Evolutionary conservation across 225 moss, liverwort and hornwort genomes (phyloP), one percentile per base, ranked within the genome.

Genomic region (Takakia lepidozioides): DNA sequence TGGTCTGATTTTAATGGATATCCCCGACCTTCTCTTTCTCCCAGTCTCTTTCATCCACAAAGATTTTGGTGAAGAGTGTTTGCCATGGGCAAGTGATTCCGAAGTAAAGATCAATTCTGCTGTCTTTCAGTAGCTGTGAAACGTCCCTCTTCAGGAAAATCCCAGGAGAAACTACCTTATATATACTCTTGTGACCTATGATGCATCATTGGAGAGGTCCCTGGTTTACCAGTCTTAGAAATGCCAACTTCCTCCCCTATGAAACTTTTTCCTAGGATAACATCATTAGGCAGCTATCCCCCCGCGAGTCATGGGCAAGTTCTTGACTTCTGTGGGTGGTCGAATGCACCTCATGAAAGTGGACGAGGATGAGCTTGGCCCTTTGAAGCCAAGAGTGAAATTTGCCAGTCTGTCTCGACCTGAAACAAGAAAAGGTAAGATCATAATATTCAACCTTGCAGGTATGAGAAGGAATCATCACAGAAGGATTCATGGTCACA

Each of bases 401-500:
- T 46, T 46, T 14, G 20, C 15, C 10, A 46, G 45, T 23, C 22
- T 13, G 2, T 20, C 45, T 3, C 45, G 23, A 46, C 10, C 45
- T 5, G 45, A 46, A 15, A 21, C 45, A 3, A 18, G 20, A 21
- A 43, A 43, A 43, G 10, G 17, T 16, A 46, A n/a, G n/a, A 21
- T 24, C 10, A 9, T 46, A 24, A 23, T 13, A 14, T 9, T 8
- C 20, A 24, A 4, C 19, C 23, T n/a, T n/a, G n/a, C 45, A 46
- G 14, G 13, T n/a, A n/a, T n/a, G 14, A 13, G 23, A 24, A 14
- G 1, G 16, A 32, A 32, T 6, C 18, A 1, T 28, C 11, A 41
- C 26, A 14, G 1, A 41, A 54, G 42, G 26, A 25, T 13, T 28
- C 54, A 20, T 54, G 54, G 54, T 38, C 28, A 24, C 27, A 22